Evolutionary conservation across 2,329 filamentous ascomycete genomes (phyloP), one percentile per base, ranked within the genome.

Genomic region (Podosphaera fusca): DNA sequence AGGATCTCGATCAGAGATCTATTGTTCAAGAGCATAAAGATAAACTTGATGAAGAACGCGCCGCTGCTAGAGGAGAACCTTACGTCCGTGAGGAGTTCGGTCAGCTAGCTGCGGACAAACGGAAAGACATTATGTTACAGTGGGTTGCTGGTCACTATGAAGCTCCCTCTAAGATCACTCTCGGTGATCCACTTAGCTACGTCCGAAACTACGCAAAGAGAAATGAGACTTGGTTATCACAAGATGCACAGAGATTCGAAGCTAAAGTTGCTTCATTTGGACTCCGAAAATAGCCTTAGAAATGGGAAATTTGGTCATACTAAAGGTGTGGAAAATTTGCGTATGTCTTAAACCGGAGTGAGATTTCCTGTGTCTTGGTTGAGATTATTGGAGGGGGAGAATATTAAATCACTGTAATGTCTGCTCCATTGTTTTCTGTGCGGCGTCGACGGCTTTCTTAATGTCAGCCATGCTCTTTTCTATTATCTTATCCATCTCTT

Each of bases 401-500:
- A 8, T 7, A 7, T 7, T 12, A 42, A 42, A 42, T 14, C n/a
- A 7, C 38, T 52, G 49, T 63, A 57, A 68, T 47, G 56, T 55
- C 56, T 67, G 62, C 54, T 67, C 64, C 63, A 69, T 68, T 9
- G 57, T 61, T 56, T 70, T 70, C 56, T 63, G 64, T 8, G 67
- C 68, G 3, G 60, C 63, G 34, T 70, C 68, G n/a, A 69, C 65
- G n/a, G 63, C 58, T 58, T 67, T 67, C 61, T 70, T 69, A 1
- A 68, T 63, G 55, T 69, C 67, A 14, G 56, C 61, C 34, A 59
- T 58, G 8, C 59, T 65, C 56, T 66, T 67, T 59, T 70, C 68
- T 7, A 69, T 65, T 46, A 70, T 62, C 57, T 67, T 67, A 59
- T 70, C 69, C 65, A 70, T 65, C 57, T 68, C 65, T 55, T 69